Evolutionary conservation across 2,329 filamentous ascomycete species (phyloP).

Genomic region (Beauveria medogensis): DNA sequence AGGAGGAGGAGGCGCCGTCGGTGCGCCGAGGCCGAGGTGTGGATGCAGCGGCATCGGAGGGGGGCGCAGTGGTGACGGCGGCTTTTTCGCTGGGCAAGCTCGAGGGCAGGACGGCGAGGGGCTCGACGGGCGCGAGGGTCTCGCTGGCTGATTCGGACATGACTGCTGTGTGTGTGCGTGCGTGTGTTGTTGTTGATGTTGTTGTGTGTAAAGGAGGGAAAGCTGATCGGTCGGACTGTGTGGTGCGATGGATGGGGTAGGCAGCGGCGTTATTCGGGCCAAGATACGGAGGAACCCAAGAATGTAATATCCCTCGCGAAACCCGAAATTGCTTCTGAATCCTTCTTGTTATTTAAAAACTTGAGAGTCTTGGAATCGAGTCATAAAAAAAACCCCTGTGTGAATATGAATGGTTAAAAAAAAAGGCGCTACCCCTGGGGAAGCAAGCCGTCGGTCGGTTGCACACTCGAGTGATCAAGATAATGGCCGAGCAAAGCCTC

Average conservation of each 20-base stretch:
- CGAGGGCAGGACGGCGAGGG: slow-evolving; percentile 13
- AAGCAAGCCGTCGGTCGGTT: not conserved
- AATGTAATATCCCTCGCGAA: not conserved
- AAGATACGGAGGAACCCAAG: not conserved
- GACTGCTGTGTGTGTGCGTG: not conserved
- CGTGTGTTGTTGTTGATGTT: not conserved
- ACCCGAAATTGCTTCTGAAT: too few relatives aligned
- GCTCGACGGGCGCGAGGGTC: not conserved
- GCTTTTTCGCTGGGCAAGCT: slow-evolving; percentile 9
- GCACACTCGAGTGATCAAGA: not conserved
- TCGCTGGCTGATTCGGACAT: slow-evolving; percentile 4
- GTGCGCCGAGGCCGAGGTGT: not conserved
- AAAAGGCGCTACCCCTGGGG: not conserved
- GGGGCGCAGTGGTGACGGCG: not conserved
- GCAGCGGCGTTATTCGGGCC: not conserved
- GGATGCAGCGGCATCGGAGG: slow-evolving; percentile 7
- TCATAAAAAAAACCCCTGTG: not conserved
- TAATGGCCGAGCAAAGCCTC: not conserved
- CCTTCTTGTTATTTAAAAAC: too few relatives aligned
- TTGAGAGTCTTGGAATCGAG: not conserved
- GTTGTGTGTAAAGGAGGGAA: not conserved
- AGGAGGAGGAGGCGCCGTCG: slow-evolving; percentile 6
- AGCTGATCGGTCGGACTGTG: not conserved
- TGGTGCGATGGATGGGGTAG: not conserved
- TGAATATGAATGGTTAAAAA: not conserved